Evolutionary conservation across 495 filamentous ascomycete species (phyloP), one percentile per base, ranked within the genome.

Genomic region (Rhizodiscina lignyota): DNA sequence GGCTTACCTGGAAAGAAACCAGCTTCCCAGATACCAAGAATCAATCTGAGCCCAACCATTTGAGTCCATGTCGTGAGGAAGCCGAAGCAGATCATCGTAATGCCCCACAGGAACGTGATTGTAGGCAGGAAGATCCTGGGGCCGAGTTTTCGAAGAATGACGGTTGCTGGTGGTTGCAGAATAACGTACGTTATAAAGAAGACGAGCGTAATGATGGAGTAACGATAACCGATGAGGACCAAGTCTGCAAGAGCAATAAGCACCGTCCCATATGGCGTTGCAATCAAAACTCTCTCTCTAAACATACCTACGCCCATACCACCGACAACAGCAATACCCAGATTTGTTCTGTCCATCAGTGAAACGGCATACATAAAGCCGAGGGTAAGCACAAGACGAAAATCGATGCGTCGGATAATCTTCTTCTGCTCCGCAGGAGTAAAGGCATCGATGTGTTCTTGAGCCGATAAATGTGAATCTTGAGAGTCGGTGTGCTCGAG

Each of bases 271-370:
- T n/a, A n/a, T n/a, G n/a, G n/a, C n/a, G n/a, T n/a, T n/a, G n/a
- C n/a, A n/a, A n/a, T n/a, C n/a, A n/a, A n/a, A n/a, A n/a, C n/a
- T n/a, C n/a, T n/a, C n/a, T n/a, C n/a, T n/a, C n/a, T n/a, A n/a
- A n/a, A n/a, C n/a, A n/a, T n/a, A n/a, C n/a, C n/a, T n/a, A n/a
- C n/a, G n/a, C n/a, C n/a, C n/a, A n/a, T n/a, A n/a, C 67, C 75
- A 19, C 72, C 74, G 39, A 82, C 66, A 20, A 62, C 62, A 30
- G 77, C 76, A 27, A 62, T 62, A 34, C 65, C 62, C 42, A 80
- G 44, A 49, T 83, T 83, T 4, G 72, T 78, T 2, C 77, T 55
- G 50, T 81, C 77, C 68, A 81, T 74, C 35, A 81, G 48, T 19
- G 60, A 67, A 39, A 77, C 60, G 43, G 67, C 73, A 50, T 81